Percentiles rank a stretch among this genome's conserved stretches.
Evolutionary conservation across 1,284 basidiomycete genomes (phyloP).

Genomic region (Pseudozyma pruni): DNA sequence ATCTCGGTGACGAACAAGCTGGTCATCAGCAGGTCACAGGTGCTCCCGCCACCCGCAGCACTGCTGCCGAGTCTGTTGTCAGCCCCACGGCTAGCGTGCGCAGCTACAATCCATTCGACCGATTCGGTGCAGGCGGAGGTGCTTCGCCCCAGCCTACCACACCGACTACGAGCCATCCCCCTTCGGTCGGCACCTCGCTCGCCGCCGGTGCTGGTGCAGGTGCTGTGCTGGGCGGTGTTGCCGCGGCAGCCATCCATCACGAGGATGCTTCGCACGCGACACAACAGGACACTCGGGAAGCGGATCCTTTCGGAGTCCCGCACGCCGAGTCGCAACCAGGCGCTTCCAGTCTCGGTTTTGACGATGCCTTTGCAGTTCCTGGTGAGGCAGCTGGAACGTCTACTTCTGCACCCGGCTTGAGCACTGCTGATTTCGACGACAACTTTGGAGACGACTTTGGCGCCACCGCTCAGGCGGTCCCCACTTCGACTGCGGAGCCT

Average conservation of each 20-base stretch:
- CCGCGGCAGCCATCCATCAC: constrained; percentile 56
- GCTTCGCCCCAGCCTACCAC: constrained; percentile 21
- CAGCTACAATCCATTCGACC: constrained; percentile 94
- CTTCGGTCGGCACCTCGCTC: constrained; percentile 50
- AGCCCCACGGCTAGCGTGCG: constrained; percentile 71
- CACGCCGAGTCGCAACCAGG: constrained; percentile 17
- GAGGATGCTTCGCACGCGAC: constrained; percentile 9
- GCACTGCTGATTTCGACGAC: constrained; percentile 52
- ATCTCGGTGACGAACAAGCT: constrained; percentile 68
- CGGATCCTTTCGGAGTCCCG: constrained; percentile 55
- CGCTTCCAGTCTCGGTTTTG: constrained; percentile 33
- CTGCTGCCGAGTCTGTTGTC: constrained; percentile 28
- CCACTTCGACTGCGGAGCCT: constrained; percentile 1
- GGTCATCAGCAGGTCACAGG: constrained; percentile 49
- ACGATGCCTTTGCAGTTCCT: constrained; percentile 76
- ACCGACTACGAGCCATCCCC: constrained; percentile 9
- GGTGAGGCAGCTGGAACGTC: constrained; percentile 56
- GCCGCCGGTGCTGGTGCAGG: constrained; percentile 61
- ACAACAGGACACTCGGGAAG: constrained; percentile 11
- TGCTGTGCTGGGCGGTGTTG: constrained; percentile 60
- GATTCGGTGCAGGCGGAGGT: constrained; percentile 69
- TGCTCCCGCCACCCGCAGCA: constrained; percentile 13
- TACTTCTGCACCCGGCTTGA: constrained; percentile 38
- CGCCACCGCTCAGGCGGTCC: constrained; percentile 19
- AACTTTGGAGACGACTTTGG: constrained; percentile 66